Evolutionary conservation across 108 stramenopile genomes (phyloP).

Genomic region (Skeletonema costatum): DNA sequence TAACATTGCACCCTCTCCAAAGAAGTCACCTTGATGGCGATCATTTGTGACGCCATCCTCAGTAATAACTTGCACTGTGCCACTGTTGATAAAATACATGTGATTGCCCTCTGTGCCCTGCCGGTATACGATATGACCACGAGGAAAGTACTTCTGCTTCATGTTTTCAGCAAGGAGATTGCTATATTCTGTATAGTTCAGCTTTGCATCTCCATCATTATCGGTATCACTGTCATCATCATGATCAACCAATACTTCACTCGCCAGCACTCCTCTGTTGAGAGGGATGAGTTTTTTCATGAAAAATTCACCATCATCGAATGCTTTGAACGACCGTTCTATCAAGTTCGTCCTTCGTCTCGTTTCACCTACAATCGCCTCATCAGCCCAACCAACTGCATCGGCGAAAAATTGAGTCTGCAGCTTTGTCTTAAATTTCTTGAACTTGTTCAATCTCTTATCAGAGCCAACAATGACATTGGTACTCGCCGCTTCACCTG

Average conservation of each 20-base stretch:
- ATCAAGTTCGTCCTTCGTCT: conserved; percentile 68
- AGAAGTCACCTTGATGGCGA: conserved; percentile 71
- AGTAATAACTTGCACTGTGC: conserved; percentile 71
- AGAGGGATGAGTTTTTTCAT: conserved; percentile 10
- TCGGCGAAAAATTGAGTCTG: conserved; percentile 76
- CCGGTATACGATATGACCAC: conserved; percentile 70
- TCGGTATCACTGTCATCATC: conserved; percentile 22
- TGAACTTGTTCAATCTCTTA: conserved; percentile 51
- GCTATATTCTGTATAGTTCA: conserved; percentile 74
- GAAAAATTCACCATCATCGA: conserved; percentile 48
- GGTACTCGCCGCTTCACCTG: conserved; percentile 77
- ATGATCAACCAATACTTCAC: conserved; percentile 17
- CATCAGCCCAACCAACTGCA: conserved; percentile 60
- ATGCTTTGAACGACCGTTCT: conserved; percentile 68
- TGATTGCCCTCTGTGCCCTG: conserved; percentile 69
- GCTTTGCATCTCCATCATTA: conserved; percentile 31
- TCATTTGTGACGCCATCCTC: conserved; percentile 62
- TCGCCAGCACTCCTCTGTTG: conserved; percentile 2
- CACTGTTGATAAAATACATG: conserved; percentile 88
- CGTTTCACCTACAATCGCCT: conserved; percentile 45
- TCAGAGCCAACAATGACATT: conserved; percentile 74
- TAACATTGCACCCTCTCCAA: conserved; percentile 83
- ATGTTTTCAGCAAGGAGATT: conserved; percentile 80
- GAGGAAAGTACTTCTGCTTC: conserved; percentile 78
- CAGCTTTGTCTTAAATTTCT: conserved; percentile 65